Evolutionary conservation across 768 basidiomycete genomes (phyloP).

Genomic region (Candolleomyces efflorescens): DNA sequence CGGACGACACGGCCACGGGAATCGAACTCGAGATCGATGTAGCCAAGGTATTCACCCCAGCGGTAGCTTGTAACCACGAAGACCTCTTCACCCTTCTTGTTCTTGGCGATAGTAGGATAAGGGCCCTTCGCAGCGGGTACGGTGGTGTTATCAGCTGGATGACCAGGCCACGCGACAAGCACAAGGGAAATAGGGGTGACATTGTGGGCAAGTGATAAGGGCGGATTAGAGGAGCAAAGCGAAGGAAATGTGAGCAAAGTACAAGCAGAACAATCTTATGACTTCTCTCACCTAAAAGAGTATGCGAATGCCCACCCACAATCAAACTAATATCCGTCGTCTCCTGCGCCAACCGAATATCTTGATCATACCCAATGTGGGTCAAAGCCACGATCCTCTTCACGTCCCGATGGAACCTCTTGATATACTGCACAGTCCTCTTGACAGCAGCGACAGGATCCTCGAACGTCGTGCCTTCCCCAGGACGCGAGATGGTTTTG

Average conservation of each 20-base stretch:
- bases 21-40: conserved; percentile 40
- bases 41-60: conserved; percentile 44
- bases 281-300: conserved; percentile 29
- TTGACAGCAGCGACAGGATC: conserved; percentile 34
- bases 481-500: conserved; percentile 32
- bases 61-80: conserved; percentile 43
- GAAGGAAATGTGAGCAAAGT: neutral
- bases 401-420: conserved; percentile 24
- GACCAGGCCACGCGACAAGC: neutral
- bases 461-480: conserved; percentile 33
- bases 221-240: no score
- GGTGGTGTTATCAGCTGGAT: conserved; percentile 15
- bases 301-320: conserved; percentile 43
- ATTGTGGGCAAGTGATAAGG: no score
- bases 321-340: conserved; percentile 37
- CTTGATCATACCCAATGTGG: conserved; percentile 42
- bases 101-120: conserved; percentile 41
- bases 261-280: neutral
- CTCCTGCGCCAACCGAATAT: conserved; percentile 35
- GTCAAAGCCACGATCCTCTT: conserved; percentile 41
- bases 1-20: conserved; percentile 31
- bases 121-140: conserved; percentile 33
- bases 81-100: conserved; percentile 41
- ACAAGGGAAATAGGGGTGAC: no score
- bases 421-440: conserved; percentile 32